Percentiles rank a stretch among this genome's conserved stretches.
Conservation (phyloP, 1,139 yeast genomes). For the Debaryomyces sp. region DNA sequence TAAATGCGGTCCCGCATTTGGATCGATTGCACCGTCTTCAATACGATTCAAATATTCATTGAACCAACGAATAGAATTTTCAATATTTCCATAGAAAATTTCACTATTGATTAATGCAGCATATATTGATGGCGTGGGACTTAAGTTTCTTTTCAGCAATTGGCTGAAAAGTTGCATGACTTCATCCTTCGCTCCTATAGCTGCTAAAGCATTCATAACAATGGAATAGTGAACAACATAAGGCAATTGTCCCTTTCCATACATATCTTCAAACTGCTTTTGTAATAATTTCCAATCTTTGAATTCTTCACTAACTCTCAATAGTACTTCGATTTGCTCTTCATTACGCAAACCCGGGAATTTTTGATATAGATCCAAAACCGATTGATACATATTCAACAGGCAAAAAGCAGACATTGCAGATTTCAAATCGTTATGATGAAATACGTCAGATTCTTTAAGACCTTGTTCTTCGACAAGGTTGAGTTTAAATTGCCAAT, state of each 20-base stretch:
- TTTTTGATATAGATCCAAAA: conserved; percentile 26
- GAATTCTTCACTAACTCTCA: conserved; percentile 51
- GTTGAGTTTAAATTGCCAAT: conserved; percentile 30
- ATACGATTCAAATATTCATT: conserved; percentile 19
- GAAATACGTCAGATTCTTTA: conserved; percentile 8
- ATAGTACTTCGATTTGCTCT: conserved; percentile 46
- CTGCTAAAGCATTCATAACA: conserved; percentile 65
- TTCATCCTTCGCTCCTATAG: conserved; percentile 55
- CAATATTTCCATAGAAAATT: conserved; percentile 46
- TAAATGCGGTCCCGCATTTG: conserved; percentile 37
- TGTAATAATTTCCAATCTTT: conserved; percentile 65
- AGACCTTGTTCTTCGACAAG: conserved; percentile 7
- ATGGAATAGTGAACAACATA: conserved; percentile 61
- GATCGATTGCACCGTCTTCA: conserved; percentile 20
- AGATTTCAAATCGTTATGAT: conserved; percentile 28
- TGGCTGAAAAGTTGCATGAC: conserved; percentile 57
- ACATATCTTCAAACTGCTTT: conserved; percentile 61
- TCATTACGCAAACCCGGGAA: conserved; percentile 32
- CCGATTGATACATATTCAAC: conserved; percentile 25
- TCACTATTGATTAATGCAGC: conserved; percentile 52
- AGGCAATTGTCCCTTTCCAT: conserved; percentile 60
- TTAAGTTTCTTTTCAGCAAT: conserved; percentile 45
- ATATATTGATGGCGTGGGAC: conserved; percentile 51
- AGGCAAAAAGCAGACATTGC: conserved; percentile 33
- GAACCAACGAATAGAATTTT: conserved; percentile 36